phyloP scores from a whole-genome alignment of 768 basidiomycete species.

The Austroboletus festivus region DNA sequence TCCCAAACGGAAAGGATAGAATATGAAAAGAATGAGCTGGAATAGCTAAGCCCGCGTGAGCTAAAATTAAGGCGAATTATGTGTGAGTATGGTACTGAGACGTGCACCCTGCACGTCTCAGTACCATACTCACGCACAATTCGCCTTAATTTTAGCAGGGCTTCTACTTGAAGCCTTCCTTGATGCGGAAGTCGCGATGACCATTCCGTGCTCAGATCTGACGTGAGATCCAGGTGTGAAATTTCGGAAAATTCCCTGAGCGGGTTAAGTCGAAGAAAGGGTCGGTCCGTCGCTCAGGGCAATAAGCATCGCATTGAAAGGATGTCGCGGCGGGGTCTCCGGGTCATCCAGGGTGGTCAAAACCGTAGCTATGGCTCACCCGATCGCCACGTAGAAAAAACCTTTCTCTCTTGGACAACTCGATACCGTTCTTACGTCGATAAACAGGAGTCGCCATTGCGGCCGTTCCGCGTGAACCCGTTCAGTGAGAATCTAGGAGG shows the following conservation, averaged over 20 bases:
- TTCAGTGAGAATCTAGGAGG: conserved; percentile 18
- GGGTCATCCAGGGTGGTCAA: not conserved
- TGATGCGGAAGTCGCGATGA: conserved; percentile 21
- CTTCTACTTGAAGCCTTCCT: conserved; percentile 15
- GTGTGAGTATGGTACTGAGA: conserved; percentile 30
- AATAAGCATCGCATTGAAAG: conserved; percentile 1
- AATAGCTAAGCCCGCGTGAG: conserved; percentile 18
- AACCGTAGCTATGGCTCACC: not conserved
- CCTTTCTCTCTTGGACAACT: not conserved
- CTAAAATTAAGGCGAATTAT: conserved; percentile 28
- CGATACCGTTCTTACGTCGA: not conserved
- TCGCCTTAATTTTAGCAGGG: no score
- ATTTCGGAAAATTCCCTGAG: not conserved
- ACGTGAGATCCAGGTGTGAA: conserved; percentile 21
- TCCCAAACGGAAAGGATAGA: conserved; percentile 10
- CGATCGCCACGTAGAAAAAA: conserved; percentile 2
- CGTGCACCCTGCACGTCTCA: no score
- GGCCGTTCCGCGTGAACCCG: conserved; percentile 7
- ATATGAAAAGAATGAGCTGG: conserved; percentile 15
- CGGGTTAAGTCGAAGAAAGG: conserved; percentile 6
- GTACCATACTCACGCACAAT: no score
- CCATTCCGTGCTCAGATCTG: conserved; percentile 12
- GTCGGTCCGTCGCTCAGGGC: not conserved
- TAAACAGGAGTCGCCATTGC: conserved; percentile 12
- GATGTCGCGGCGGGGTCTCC: not conserved